These are phyloP conservation scores for Penicillium longicatenatum DNA, from an alignment of 495 filamentous ascomycete genomes.

Conservation along the genomic window DNA sequence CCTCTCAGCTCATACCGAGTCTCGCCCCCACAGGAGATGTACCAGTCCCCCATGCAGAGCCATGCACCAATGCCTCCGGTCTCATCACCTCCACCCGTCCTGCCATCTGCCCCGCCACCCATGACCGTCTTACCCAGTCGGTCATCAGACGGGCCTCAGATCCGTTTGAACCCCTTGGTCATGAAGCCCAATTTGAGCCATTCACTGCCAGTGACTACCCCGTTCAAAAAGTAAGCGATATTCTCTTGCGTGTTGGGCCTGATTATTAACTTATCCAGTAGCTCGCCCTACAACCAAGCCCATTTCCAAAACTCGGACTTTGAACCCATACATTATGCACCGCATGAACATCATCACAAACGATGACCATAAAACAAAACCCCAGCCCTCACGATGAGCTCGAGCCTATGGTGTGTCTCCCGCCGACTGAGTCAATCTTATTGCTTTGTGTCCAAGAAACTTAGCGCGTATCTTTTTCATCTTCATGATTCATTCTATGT, in stretches of 20 bases:
- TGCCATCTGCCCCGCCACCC: constrained; percentile 38
- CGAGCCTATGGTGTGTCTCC: neutral
- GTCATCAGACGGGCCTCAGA: constrained; percentile 45
- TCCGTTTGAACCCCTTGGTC: constrained; percentile 50
- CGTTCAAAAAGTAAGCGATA: constrained; percentile 46
- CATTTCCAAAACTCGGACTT: constrained; percentile 86
- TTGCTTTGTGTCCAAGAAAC: neutral
- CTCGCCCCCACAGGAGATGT: constrained; percentile 43
- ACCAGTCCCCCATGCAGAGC: constrained; percentile 38
- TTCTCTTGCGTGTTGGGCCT: neutral
- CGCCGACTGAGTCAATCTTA: neutral
- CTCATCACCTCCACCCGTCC: constrained; percentile 34
- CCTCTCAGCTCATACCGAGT: constrained; percentile 50
- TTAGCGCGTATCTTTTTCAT: neutral
- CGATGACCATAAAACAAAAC: constrained; percentile 10
- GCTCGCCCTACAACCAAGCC: constrained; percentile 74
- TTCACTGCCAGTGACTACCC: constrained; percentile 44
- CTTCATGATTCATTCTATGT: neutral
- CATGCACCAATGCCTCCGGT: constrained; percentile 31
- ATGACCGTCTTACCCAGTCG: constrained; percentile 41
- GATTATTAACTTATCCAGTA: constrained; percentile 57
- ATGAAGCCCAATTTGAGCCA: constrained; percentile 51
- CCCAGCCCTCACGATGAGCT: neutral
- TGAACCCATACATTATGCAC: constrained; percentile 62
- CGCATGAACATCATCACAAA: constrained; percentile 40